A percentile compares a stretch with the other conserved stretches of the same genome.
These are phyloP conservation scores for Solanum chacoense DNA, from an alignment of 305 asterid genomes.

Conservation along the genomic window DNA sequence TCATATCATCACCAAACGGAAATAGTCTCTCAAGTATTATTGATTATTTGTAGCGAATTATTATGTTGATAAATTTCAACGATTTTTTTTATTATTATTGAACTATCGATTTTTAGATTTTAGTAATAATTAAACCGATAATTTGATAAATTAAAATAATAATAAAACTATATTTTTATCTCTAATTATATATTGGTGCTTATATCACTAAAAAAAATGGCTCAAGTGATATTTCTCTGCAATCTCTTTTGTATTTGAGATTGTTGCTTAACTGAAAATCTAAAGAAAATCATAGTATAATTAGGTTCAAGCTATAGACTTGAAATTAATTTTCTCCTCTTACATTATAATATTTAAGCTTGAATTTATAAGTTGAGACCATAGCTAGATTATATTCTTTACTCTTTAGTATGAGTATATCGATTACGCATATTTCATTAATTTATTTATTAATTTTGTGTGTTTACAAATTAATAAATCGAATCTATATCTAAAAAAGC, in stretches of 20 bases:
- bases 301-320: not conserved
- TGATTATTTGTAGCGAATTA: not conserved
- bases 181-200: not conserved
- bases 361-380: not conserved
- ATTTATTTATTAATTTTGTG: not conserved
- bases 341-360: not conserved
- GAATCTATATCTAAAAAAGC: not conserved
- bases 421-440: not conserved
- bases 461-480: not conserved
- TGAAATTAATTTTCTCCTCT: not conserved
- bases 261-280: not conserved
- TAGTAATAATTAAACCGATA: not conserved
- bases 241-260: not conserved
- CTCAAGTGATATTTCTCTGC: not conserved
- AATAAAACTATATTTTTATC: not conserved
- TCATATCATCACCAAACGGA: not conserved
- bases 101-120: not conserved
- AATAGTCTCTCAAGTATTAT: not conserved
- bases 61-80: not conserved
- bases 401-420: not conserved
- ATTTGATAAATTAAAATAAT: not conserved
- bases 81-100: not conserved
- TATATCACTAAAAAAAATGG: not conserved
- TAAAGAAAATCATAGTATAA: not conserved
- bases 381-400: not conserved